Evolutionary conservation across 2,329 filamentous ascomycete genomes (phyloP).

Genomic region (Cordyceps farinosa): DNA sequence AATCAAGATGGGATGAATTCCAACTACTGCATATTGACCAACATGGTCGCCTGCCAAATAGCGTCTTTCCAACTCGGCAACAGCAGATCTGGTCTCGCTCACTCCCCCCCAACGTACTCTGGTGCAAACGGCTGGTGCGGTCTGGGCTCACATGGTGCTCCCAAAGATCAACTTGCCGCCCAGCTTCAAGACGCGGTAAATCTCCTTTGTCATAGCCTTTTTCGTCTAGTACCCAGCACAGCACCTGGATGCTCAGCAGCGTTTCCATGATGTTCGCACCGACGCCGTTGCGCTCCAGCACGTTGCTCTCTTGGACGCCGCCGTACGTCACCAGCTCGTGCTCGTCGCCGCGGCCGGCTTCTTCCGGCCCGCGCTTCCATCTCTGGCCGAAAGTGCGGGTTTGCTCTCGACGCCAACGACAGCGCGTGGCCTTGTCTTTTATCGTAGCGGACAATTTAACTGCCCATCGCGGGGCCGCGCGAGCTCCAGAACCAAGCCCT

Average conservation of each 20-base stretch:
- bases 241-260: slow-evolving; percentile 40
- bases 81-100: background rate
- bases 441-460: slow-evolving; percentile 39
- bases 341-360: slow-evolving; percentile 30
- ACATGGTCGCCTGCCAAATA: background rate
- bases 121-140: slow-evolving; percentile 27
- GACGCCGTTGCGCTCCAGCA: slow-evolving; percentile 35
- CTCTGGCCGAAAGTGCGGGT: slow-evolving; percentile 30
- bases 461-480: slow-evolving; percentile 42
- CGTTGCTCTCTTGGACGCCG: slow-evolving; percentile 38
- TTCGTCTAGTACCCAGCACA: slow-evolving; percentile 37
- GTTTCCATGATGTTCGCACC: slow-evolving; percentile 35
- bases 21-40: background rate
- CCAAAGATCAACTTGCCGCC: slow-evolving; percentile 44
- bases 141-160: slow-evolving; percentile 36
- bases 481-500: slow-evolving; percentile 40
- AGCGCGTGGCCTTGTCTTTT: slow-evolving; percentile 26
- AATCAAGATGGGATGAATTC: background rate
- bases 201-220: slow-evolving; percentile 27
- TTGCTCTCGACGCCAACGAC: slow-evolving; percentile 42
- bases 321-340: slow-evolving; percentile 37
- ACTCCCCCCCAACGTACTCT: slow-evolving; percentile 26
- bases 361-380: slow-evolving; percentile 30
- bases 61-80: background rate
- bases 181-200: slow-evolving; percentile 42